Evolutionary conservation across 2,329 filamentous ascomycete species (phyloP).

Genomic region (Aspergillus sp.): DNA sequence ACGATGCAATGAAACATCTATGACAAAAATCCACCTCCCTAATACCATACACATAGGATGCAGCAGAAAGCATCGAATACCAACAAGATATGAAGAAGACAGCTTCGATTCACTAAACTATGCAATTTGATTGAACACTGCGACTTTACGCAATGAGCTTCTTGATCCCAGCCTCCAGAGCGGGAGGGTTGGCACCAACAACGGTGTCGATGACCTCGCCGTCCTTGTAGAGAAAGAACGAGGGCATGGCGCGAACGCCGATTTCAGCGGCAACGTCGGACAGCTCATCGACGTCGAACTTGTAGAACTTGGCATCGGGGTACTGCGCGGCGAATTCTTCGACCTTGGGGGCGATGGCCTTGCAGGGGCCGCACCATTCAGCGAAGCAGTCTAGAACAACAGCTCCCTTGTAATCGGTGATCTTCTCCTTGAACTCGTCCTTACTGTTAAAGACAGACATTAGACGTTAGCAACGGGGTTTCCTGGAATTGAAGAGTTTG

Average conservation of each 20-base stretch:
- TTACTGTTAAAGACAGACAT: conserved; percentile 45
- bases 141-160: conserved; percentile 20
- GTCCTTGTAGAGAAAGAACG: conserved; percentile 80
- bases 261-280: conserved; percentile 74
- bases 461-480: not conserved
- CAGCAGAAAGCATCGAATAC: no score
- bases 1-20: not conserved
- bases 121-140: not conserved
- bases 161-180: conserved; percentile 52
- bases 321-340: conserved; percentile 61
- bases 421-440: conserved; percentile 57
- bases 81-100: not conserved
- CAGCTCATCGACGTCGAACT: conserved; percentile 86
- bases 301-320: conserved; percentile 71
- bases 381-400: conserved; percentile 85
- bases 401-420: conserved; percentile 52
- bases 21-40: not conserved
- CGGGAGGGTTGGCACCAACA: conserved; percentile 75
- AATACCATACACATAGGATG: no score
- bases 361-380: conserved; percentile 93
- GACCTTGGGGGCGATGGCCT: conserved; percentile 77
- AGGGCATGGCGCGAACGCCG: conserved; percentile 86
- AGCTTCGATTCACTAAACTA: not conserved
- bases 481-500: no score
- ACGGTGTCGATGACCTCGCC: conserved; percentile 72